A percentile compares a stretch with the other conserved stretches of the same genome.
These are phyloP conservation scores for Globisporangium spiculum DNA, from an alignment of 352 stramenopile genomes.

Conservation along the genomic window DNA sequence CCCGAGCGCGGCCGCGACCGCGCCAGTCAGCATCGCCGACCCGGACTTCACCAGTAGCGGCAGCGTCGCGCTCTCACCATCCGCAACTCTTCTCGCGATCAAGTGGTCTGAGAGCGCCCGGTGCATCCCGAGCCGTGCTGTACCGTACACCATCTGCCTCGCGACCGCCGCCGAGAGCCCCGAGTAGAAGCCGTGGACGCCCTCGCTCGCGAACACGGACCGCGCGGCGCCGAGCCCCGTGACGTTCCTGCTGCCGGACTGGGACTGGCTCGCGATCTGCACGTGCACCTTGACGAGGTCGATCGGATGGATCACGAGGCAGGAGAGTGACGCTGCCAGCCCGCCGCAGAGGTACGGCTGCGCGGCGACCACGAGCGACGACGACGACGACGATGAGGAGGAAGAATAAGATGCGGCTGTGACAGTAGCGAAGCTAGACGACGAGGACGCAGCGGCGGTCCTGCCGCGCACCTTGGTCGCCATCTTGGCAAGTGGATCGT, in stretches of 20 bases:
- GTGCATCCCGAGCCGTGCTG: slow-evolving; percentile 79
- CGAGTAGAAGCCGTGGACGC: slow-evolving; percentile 76
- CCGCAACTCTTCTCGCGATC: slow-evolving; percentile 56
- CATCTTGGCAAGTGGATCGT: neutral
- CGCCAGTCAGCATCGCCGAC: slow-evolving; percentile 70
- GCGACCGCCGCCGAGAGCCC: slow-evolving; percentile 74
- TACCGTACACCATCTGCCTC: slow-evolving; percentile 86
- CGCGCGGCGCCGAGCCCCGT: slow-evolving; percentile 65
- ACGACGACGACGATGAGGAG: slow-evolving; percentile 30
- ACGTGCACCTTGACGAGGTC: slow-evolving; percentile 90
- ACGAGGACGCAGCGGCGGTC: neutral
- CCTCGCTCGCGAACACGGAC: slow-evolving; percentile 75
- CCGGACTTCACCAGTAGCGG: slow-evolving; percentile 66
- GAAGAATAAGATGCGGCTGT: too few relatives aligned
- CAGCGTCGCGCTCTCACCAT: slow-evolving; percentile 60
- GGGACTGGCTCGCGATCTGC: slow-evolving; percentile 61
- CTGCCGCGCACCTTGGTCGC: slow-evolving; percentile 3
- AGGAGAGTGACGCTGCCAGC: slow-evolving; percentile 63
- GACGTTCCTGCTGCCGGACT: slow-evolving; percentile 62
- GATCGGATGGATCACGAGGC: slow-evolving; percentile 85
- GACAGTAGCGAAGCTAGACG: too few relatives aligned
- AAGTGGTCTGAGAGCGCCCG: slow-evolving; percentile 74
- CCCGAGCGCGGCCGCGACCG: slow-evolving; percentile 93
- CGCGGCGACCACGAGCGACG: slow-evolving; percentile 41
- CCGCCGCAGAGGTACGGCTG: slow-evolving; percentile 81